Evolutionary conservation across 2,329 filamentous ascomycete species (phyloP).

Genomic region (Arthrobotrys sinensis): DNA sequence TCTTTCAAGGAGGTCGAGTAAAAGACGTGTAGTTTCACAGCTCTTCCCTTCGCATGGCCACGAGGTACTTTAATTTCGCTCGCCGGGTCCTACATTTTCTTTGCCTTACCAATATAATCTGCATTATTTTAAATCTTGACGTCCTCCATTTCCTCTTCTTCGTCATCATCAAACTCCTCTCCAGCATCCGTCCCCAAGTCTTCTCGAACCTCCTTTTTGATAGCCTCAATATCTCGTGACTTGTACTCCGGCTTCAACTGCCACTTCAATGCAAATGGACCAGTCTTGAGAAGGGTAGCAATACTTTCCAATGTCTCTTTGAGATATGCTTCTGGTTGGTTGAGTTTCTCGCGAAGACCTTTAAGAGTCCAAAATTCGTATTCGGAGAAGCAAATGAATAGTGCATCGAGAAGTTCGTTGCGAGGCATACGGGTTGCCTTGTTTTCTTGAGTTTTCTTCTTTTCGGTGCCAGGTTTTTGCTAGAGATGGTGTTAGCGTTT

Average conservation of each 20-base stretch:
- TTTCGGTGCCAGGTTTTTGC: slow-evolving; percentile 72
- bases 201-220: slow-evolving; percentile 71
- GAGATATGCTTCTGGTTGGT: slow-evolving; percentile 93
- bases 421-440: slow-evolving; percentile 92
- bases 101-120: neutral
- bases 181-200: slow-evolving; percentile 70
- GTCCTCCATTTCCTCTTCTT: slow-evolving; percentile 70
- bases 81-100: neutral
- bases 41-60: neutral
- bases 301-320: slow-evolving; percentile 87
- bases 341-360: slow-evolving; percentile 80
- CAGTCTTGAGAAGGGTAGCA: slow-evolving; percentile 84
- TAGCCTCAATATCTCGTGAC: slow-evolving; percentile 69
- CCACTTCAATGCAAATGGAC: slow-evolving; percentile 88
- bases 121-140: slow-evolving; percentile 64
- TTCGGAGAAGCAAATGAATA: slow-evolving; percentile 85
- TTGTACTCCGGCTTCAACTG: slow-evolving; percentile 81
- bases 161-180: slow-evolving; percentile 69
- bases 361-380: slow-evolving; percentile 97
- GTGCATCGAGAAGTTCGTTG: slow-evolving; percentile 86
- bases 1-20: neutral
- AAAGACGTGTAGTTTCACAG: neutral
- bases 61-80: neutral
- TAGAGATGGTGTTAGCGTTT: slow-evolving; percentile 64
- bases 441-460: slow-evolving; percentile 78